A percentile compares a stretch with the other conserved stretches of the same genome.
Evolutionary conservation across 495 filamentous ascomycete species (phyloP).

Genomic region (Neurospora sp.): DNA sequence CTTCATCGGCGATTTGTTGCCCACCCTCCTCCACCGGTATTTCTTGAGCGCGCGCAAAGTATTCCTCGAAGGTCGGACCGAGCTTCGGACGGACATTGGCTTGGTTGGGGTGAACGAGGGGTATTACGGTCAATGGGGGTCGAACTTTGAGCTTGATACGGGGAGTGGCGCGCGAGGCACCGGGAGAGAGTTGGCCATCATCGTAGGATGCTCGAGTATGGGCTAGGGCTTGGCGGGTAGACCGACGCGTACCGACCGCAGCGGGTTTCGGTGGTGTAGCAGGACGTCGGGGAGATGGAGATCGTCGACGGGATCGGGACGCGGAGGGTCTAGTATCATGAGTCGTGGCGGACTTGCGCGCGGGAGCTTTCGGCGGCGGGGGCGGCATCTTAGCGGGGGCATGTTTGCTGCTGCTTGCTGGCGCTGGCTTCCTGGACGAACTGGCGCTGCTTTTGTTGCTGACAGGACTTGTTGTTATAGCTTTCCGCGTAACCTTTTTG

Average conservation of each 20-base stretch:
- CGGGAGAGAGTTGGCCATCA: slow-evolving; percentile 15
- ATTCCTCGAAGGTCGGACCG: slow-evolving; percentile 43
- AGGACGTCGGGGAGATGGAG: slow-evolving; percentile 22
- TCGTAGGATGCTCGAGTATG: slow-evolving; percentile 15
- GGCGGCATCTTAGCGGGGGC: slow-evolving; percentile 7
- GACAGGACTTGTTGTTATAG: slow-evolving; percentile 17
- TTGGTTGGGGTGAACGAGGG: slow-evolving; percentile 46
- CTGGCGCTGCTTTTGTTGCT: background rate
- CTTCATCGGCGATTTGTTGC: slow-evolving; percentile 45
- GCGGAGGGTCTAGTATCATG: slow-evolving; percentile 16
- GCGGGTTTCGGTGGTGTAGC: slow-evolving; percentile 26
- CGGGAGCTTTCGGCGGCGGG: slow-evolving; percentile 4
- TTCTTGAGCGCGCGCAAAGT: slow-evolving; percentile 32
- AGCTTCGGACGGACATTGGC: slow-evolving; percentile 35
- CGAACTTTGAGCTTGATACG: slow-evolving; percentile 35
- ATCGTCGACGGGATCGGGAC: slow-evolving; percentile 21
- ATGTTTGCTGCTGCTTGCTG: slow-evolving; percentile 8
- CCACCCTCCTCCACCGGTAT: slow-evolving; percentile 40
- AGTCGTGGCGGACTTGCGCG: slow-evolving; percentile 8
- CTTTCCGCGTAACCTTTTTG: slow-evolving; percentile 45
- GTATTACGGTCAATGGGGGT: slow-evolving; percentile 28
- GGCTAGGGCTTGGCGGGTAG: slow-evolving; percentile 15
- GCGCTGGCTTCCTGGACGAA: background rate
- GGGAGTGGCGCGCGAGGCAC: slow-evolving; percentile 20
- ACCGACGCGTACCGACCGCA: slow-evolving; percentile 27